These are phyloP conservation scores for Inga oerstediana DNA, from an alignment of 306 rosid genomes.

Conservation along the genomic window DNA sequence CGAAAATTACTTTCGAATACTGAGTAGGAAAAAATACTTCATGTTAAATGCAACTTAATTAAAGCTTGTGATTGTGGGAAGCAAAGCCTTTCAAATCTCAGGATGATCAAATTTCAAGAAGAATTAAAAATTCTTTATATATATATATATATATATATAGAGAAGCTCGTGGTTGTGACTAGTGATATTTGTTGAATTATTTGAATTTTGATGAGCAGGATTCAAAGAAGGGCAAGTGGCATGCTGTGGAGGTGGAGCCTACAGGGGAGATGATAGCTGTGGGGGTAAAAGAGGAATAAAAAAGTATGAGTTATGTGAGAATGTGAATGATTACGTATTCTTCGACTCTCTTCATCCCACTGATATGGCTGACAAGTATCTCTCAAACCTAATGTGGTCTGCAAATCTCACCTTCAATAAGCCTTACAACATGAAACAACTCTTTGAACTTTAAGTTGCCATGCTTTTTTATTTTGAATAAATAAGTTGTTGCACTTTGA, in stretches of 20 bases:
- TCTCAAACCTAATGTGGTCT: constrained; percentile 43
- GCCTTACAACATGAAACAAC: constrained; percentile 41
- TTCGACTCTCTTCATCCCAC: constrained; percentile 52
- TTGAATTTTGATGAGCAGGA: background rate
- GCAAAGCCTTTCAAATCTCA: too few species aligned
- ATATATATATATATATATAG: too few species aligned
- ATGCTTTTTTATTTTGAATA: too few species aligned
- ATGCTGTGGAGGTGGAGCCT: constrained; percentile 4
- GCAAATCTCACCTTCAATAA: constrained; percentile 22
- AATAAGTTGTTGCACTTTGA: background rate
- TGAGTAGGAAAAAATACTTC: too few species aligned
- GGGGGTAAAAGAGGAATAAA: constrained; percentile 14
- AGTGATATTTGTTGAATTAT: background rate
- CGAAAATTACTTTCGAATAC: too few species aligned
- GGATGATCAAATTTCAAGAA: too few species aligned
- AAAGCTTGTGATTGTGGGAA: too few species aligned
- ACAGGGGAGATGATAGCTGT: constrained; percentile 15
- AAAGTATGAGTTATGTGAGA: constrained; percentile 44
- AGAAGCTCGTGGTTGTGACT: background rate
- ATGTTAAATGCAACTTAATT: too few species aligned
- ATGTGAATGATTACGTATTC: constrained; percentile 40
- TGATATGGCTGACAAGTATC: constrained; percentile 35
- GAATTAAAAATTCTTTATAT: background rate
- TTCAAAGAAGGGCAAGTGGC: constrained; percentile 3
- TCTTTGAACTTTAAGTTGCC: constrained; percentile 28